Evolutionary conservation across 2,329 filamentous ascomycete genomes (phyloP).

Genomic region (Fusarium chlamydosporum): DNA sequence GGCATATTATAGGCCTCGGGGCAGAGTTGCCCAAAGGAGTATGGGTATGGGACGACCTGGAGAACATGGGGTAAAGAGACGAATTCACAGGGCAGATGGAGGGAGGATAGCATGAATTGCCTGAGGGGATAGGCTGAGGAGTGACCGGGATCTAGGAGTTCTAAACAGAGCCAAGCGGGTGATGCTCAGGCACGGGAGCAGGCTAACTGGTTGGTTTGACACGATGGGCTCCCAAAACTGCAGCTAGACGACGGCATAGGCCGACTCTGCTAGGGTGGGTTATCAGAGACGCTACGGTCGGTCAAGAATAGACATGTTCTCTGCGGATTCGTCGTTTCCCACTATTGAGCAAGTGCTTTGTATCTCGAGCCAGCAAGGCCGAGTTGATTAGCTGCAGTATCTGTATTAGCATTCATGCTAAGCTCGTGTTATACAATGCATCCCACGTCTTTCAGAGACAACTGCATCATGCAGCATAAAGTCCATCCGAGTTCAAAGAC

Average conservation of each 20-base stretch:
- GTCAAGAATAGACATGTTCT: conserved; percentile 10
- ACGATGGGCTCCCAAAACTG: conserved; percentile 5
- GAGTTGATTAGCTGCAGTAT: not conserved
- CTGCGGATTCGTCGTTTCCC: conserved; percentile 10
- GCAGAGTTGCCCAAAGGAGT: conserved; percentile 27
- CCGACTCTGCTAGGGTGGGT: conserved; percentile 4
- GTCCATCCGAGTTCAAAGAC: not conserved
- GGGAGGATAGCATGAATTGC: conserved; percentile 5
- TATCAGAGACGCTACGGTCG: conserved; percentile 9
- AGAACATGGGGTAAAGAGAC: conserved; percentile 28
- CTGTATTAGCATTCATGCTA: not conserved
- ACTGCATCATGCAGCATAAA: not conserved
- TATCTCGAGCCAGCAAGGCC: not conserved
- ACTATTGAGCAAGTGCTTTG: conserved; percentile 1
- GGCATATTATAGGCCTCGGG: conserved; percentile 24
- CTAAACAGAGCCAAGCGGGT: conserved; percentile 9
- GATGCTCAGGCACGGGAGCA: conserved; percentile 35
- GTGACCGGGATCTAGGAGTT: conserved; percentile 6
- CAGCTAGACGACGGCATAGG: conserved; percentile 18
- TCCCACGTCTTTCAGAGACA: not conserved
- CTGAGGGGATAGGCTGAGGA: conserved; percentile 17
- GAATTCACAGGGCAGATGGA: not conserved
- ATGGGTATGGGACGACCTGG: conserved; percentile 8
- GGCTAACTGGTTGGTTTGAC: conserved; percentile 18
- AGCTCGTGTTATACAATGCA: not conserved